phyloP scores from a whole-genome alignment of 108 stramenopile species.

The Nitzschia sp. region DNA sequence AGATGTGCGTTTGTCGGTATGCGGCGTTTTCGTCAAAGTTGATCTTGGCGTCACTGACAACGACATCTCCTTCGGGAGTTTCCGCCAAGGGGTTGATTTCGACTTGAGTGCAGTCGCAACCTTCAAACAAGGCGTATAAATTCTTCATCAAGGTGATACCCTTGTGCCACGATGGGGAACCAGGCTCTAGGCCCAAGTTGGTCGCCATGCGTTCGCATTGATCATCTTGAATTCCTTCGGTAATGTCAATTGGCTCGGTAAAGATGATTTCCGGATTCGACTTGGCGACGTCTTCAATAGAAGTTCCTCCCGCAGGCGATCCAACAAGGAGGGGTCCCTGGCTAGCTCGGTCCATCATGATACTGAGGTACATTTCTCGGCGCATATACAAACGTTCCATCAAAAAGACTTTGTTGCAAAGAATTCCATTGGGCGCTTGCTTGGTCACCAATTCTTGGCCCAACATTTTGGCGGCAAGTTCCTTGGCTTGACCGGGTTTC shows the following conservation, averaged over 20 bases:
- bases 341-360: conserved; percentile 80
- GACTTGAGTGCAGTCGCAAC: conserved; percentile 85
- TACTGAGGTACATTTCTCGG: conserved; percentile 84
- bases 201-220: conserved; percentile 59
- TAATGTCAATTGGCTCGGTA: conserved; percentile 83
- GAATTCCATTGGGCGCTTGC: conserved; percentile 79
- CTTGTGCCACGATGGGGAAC: conserved; percentile 34
- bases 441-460: conserved; percentile 73
- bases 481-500: conserved; percentile 37
- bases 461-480: conserved; percentile 57
- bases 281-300: conserved; percentile 86
- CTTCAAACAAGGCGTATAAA: conserved; percentile 81
- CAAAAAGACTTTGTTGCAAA: conserved; percentile 70
- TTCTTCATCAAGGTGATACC: conserved; percentile 64
- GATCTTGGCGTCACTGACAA: conserved; percentile 90
- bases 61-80: conserved; percentile 56
- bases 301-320: conserved; percentile 73
- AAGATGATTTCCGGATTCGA: conserved; percentile 69
- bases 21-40: conserved; percentile 92
- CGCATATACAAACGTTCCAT: conserved; percentile 79
- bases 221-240: conserved; percentile 63
- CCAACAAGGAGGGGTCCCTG: conserved; percentile 87
- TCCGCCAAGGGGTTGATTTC: conserved; percentile 94
- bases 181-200: conserved; percentile 51
- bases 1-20: conserved; percentile 80